A percentile compares a stretch with the other conserved stretches of the same genome.
phyloP scores from a whole-genome alignment of 495 filamentous ascomycete genomes.

The Aspergillus funiculosus region DNA sequence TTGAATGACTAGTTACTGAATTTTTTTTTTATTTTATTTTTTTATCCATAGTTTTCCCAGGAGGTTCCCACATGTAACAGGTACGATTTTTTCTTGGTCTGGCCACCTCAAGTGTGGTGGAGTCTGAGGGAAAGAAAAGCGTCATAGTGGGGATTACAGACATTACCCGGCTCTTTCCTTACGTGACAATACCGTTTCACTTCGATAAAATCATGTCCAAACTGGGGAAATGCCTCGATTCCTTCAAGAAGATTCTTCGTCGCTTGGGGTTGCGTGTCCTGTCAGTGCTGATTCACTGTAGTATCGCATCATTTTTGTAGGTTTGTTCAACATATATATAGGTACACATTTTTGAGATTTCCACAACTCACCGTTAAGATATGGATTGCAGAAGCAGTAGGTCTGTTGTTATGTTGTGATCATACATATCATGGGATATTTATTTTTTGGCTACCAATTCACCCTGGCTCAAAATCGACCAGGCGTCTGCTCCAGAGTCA shows the following conservation, averaged over 20 bases:
- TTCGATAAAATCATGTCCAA: neutral
- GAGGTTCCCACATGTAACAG: constrained; percentile 24
- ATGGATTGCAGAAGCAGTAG: too few relatives aligned
- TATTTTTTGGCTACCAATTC: too few relatives aligned
- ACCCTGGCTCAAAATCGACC: too few relatives aligned
- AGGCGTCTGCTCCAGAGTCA: too few relatives aligned
- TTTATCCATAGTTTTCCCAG: constrained; percentile 15
- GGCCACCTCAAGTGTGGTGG: constrained; percentile 20
- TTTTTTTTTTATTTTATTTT: constrained; percentile 9
- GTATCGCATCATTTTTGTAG: too few relatives aligned
- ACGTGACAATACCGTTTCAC: constrained; percentile 16
- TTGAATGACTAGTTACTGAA: too few relatives aligned
- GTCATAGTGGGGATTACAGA: constrained; percentile 20
- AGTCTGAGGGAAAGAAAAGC: constrained; percentile 12
- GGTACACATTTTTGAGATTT: neutral
- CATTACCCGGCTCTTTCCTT: constrained; percentile 13
- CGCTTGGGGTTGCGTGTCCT: constrained; percentile 7
- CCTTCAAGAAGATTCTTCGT: constrained; percentile 13
- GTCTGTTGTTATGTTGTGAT: too few relatives aligned
- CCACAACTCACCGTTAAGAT: too few relatives aligned
- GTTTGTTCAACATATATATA: too few relatives aligned
- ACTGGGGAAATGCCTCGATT: constrained; percentile 5
- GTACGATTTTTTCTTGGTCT: constrained; percentile 24
- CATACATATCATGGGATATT: too few relatives aligned
- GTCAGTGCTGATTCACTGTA: neutral